Evolutionary conservation across 1,139 yeast genomes (phyloP).

Genomic region (Groenewaldozyma sp.): DNA sequence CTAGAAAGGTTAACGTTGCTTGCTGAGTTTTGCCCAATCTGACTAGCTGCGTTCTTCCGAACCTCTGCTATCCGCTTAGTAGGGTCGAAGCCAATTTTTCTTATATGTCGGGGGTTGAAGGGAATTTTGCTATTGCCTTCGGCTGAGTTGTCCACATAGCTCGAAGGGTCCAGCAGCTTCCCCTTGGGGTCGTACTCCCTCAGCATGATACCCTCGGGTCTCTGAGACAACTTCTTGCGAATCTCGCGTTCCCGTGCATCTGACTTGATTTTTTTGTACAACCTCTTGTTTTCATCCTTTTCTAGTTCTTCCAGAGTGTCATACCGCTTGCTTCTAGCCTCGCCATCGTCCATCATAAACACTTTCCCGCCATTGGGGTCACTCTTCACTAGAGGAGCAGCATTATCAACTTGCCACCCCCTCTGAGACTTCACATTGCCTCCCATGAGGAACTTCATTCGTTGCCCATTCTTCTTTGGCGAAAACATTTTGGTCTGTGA

Average conservation of each 20-base stretch:
- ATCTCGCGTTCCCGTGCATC: conserved; percentile 21
- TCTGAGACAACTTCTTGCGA: conserved; percentile 23
- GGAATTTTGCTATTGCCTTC: conserved; percentile 20
- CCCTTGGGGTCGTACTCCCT: conserved; percentile 23
- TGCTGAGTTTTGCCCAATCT: conserved; percentile 8
- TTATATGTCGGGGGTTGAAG: conserved; percentile 24
- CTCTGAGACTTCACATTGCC: conserved; percentile 19
- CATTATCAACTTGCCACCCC: background rate
- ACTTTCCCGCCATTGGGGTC: background rate
- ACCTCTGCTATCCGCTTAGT: conserved; percentile 12
- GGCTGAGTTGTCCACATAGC: conserved; percentile 26
- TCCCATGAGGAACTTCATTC: conserved; percentile 28
- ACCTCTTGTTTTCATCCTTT: conserved; percentile 10
- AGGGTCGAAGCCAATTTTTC: conserved; percentile 29
- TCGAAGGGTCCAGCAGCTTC: conserved; percentile 25
- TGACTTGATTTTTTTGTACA: conserved; percentile 12
- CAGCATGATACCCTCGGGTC: conserved; percentile 24
- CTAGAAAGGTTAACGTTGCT: conserved; percentile 9
- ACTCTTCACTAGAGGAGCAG: background rate
- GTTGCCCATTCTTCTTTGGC: conserved; percentile 26
- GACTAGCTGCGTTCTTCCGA: background rate
- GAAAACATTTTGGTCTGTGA: conserved; percentile 21
- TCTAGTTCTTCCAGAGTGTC: conserved; percentile 5
- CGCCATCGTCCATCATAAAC: background rate
- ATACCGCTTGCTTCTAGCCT: background rate